phyloP scores from a whole-genome alignment of 1,284 basidiomycete genomes.

The Ceratobasidium sp. region DNA sequence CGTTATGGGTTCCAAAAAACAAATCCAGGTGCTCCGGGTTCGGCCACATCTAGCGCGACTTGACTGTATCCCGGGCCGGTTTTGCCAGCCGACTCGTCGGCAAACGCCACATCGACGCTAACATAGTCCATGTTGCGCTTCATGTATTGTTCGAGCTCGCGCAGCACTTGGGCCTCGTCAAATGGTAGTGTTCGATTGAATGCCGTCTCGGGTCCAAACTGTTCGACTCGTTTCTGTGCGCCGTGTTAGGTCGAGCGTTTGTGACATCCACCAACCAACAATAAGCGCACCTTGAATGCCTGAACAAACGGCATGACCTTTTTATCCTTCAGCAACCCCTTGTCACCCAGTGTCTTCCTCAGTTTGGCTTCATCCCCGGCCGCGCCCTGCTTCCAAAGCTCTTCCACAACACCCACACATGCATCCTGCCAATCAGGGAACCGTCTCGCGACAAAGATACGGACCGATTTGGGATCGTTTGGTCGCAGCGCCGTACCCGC shows the following conservation, averaged over 20 bases:
- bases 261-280: neutral
- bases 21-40: slow-evolving; percentile 86
- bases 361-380: slow-evolving; percentile 87
- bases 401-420: slow-evolving; percentile 79
- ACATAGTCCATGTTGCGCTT: slow-evolving; percentile 81
- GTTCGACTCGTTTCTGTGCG: slow-evolving; percentile 79
- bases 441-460: slow-evolving; percentile 86
- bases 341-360: slow-evolving; percentile 69
- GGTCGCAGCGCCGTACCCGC: slow-evolving; percentile 71
- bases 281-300: slow-evolving; percentile 76
- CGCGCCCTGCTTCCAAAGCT: slow-evolving; percentile 66
- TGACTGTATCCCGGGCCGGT: slow-evolving; percentile 66
- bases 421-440: slow-evolving; percentile 96
- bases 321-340: slow-evolving; percentile 95
- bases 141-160: slow-evolving; percentile 80
- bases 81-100: slow-evolving; percentile 72
- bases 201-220: slow-evolving; percentile 79
- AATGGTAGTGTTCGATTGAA: slow-evolving; percentile 91
- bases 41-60: slow-evolving; percentile 77
- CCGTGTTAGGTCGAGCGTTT: slow-evolving; percentile 7
- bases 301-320: slow-evolving; percentile 95
- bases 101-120: slow-evolving; percentile 72
- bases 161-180: slow-evolving; percentile 81
- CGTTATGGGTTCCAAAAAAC: slow-evolving; percentile 70
- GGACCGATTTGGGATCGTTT: slow-evolving; percentile 82